These are phyloP conservation scores for Pilobolus umbonatus DNA, from an alignment of 192 early-diverging fungal genomes.

Conservation along the genomic window DNA sequence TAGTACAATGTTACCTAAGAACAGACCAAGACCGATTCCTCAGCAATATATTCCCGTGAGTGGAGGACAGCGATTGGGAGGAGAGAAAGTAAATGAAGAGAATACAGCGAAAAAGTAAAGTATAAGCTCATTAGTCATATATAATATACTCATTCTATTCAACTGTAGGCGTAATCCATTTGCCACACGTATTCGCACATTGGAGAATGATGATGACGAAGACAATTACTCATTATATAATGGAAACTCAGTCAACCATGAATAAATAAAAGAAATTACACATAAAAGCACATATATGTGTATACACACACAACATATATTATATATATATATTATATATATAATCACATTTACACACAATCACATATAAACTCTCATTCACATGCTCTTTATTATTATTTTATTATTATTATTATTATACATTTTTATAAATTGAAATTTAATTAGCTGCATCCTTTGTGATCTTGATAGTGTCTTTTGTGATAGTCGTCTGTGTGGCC, in stretches of 20 bases:
- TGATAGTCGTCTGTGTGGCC: no score
- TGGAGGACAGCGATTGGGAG: conserved; percentile 14
- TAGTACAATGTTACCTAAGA: conserved; percentile 5
- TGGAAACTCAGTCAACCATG: conserved; percentile 36
- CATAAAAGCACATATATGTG: no score
- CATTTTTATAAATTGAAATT: no score
- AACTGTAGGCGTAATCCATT: background rate
- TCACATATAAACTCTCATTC: no score
- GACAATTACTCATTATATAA: conserved; percentile 21
- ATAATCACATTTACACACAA: no score
- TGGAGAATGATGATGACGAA: conserved; percentile 3
- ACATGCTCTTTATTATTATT: no score
- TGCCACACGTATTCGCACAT: conserved; percentile 1
- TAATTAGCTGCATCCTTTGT: no score
- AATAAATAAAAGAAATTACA: conserved; percentile 17
- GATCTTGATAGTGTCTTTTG: no score
- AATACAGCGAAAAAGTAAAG: conserved; percentile 5
- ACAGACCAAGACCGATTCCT: background rate
- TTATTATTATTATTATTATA: no score
- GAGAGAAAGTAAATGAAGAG: background rate
- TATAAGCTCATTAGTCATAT: background rate
- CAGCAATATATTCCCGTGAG: background rate
- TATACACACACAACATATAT: no score
- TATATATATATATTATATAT: no score
- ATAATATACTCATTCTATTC: background rate